Conservation (phyloP, 768 basidiomycete genomes). For the Hypholoma sublateritium region DNA sequence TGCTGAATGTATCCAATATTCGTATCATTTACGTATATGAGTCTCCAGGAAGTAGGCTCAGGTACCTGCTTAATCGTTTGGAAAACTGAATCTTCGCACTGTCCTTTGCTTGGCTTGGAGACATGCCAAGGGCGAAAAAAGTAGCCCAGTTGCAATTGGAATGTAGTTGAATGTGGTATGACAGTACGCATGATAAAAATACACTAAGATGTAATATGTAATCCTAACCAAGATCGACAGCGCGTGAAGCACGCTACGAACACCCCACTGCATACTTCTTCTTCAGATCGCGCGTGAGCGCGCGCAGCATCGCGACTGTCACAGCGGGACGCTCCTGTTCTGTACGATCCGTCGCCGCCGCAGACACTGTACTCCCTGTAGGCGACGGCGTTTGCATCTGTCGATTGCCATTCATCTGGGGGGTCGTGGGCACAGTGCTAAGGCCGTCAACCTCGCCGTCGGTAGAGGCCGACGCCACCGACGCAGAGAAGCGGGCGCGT, state of each 20-base stretch:
- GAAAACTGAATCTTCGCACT: no score
- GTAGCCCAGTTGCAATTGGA: no score
- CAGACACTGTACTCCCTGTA: constrained; percentile 42
- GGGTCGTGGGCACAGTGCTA: constrained; percentile 31
- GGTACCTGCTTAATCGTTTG: no score
- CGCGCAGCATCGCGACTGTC: constrained; percentile 67
- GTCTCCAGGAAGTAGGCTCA: no score
- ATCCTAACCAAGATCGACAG: constrained; percentile 2
- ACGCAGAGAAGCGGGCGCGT: constrained; percentile 40
- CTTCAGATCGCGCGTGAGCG: constrained; percentile 54
- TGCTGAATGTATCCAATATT: no score
- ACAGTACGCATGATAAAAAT: background rate
- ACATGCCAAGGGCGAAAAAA: no score
- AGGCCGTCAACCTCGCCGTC: constrained; percentile 7
- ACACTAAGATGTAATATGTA: no score
- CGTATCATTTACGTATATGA: no score
- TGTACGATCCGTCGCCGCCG: constrained; percentile 34
- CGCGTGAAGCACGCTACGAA: background rate
- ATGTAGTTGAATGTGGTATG: no score
- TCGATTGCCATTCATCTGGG: constrained; percentile 30
- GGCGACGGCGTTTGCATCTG: constrained; percentile 40
- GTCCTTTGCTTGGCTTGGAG: no score
- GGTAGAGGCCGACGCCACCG: constrained; percentile 28
- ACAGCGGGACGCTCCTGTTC: constrained; percentile 33
- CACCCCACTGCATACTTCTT: constrained; percentile 34